Evolutionary conservation across 345 rosid genomes (phyloP).

Genomic region (Hypericum perforatum): DNA sequence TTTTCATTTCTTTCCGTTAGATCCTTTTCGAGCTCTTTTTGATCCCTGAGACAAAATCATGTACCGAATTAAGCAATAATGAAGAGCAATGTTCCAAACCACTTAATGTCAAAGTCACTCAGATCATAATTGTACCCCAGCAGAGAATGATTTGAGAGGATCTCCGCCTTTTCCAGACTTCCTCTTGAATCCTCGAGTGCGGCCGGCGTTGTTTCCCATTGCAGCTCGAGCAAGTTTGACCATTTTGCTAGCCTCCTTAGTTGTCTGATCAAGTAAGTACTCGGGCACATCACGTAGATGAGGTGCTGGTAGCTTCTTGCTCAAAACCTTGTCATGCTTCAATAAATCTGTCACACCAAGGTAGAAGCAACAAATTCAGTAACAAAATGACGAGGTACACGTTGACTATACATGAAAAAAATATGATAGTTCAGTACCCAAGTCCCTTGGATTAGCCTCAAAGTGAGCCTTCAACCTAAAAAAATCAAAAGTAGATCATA

Average conservation of each 20-base stretch:
- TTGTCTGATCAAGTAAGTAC: constrained; percentile 59
- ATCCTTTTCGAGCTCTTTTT: constrained; percentile 25
- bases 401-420: background rate
- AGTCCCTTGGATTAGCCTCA: constrained; percentile 72
- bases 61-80: background rate
- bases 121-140: constrained; percentile 26
- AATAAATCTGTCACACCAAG: constrained; percentile 41
- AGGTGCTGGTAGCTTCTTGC: constrained; percentile 59
- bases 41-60: constrained; percentile 18
- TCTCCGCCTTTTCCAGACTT: constrained; percentile 44
- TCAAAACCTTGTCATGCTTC: constrained; percentile 72
- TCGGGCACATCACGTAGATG: constrained; percentile 68
- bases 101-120: background rate
- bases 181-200: constrained; percentile 36
- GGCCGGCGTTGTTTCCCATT: constrained; percentile 46
- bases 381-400: background rate
- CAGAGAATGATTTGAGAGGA: constrained; percentile 49
- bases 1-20: constrained; percentile 24
- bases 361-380: constrained; percentile 4
- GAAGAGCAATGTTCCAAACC: too few relatives aligned
- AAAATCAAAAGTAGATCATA: constrained; percentile 8
- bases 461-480: constrained; percentile 85
- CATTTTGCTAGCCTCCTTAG: constrained; percentile 82
- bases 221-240: constrained; percentile 77
- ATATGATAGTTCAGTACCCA: constrained; percentile 26